Evolutionary conservation across 2,329 filamentous ascomycete species (phyloP).

Genomic region (Diaporthe ampelina): DNA sequence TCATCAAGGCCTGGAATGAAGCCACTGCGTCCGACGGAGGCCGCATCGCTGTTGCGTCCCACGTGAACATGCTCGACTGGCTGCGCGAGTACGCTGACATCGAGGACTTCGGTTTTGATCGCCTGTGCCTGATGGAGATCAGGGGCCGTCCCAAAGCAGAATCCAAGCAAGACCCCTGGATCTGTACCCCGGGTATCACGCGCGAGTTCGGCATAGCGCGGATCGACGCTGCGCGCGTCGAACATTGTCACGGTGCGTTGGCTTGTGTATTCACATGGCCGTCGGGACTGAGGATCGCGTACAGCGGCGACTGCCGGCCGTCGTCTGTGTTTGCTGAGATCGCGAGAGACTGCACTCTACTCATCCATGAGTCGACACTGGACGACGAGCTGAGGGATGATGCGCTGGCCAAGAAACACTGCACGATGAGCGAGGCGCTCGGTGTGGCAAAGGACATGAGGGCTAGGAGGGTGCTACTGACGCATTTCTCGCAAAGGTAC

Average conservation of each 20-base stretch:
- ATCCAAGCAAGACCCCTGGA: constrained; percentile 45
- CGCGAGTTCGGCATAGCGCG: constrained; percentile 71
- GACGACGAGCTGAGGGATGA: constrained; percentile 86
- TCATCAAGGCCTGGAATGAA: constrained; percentile 87
- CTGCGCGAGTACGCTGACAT: constrained; percentile 84
- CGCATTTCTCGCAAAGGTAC: constrained; percentile 96
- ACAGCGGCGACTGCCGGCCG: constrained; percentile 94
- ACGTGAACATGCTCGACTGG: constrained; percentile 80
- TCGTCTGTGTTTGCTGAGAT: constrained; percentile 77
- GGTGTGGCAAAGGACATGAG: constrained; percentile 82
- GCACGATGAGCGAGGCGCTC: constrained; percentile 88
- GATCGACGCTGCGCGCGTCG: constrained; percentile 77
- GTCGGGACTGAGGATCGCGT: constrained; percentile 86
- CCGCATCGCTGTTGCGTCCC: constrained; percentile 76
- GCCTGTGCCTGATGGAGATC: constrained; percentile 54
- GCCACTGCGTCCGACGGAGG: constrained; percentile 55
- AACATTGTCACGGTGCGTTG: constrained; percentile 84
- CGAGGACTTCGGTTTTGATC: constrained; percentile 80
- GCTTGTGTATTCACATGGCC: constrained; percentile 85
- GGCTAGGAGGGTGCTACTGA: constrained; percentile 85
- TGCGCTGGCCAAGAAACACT: constrained; percentile 90
- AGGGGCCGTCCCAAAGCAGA: constrained; percentile 34
- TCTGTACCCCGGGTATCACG: constrained; percentile 50
- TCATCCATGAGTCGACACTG: constrained; percentile 97
- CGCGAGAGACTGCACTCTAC: constrained; percentile 81